Evolutionary conservation across 257 asterid genomes (phyloP).

Genomic region (Solanum pennellii): DNA sequence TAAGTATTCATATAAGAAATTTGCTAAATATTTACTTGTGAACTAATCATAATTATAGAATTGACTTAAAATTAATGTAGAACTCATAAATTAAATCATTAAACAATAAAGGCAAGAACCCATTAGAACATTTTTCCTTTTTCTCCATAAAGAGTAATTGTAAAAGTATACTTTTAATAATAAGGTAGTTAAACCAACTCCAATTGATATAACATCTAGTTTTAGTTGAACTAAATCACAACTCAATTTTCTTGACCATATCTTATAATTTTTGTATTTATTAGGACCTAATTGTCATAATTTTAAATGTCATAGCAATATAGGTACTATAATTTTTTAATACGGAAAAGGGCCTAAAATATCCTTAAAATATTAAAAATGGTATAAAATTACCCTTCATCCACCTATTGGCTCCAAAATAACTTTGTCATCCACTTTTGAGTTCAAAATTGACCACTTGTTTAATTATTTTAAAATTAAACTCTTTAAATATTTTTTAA

Average conservation of each 20-base stretch:
- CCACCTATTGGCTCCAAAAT: too few relatives aligned
- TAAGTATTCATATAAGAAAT: too few relatives aligned
- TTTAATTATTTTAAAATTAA: too few relatives aligned
- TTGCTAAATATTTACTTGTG: not conserved
- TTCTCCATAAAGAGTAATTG: not conserved
- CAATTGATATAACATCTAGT: not conserved
- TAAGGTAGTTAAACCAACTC: not conserved
- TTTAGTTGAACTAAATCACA: not conserved
- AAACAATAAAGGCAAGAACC: not conserved
- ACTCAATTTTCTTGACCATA: not conserved
- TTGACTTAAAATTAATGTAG: too few relatives aligned
- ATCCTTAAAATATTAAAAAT: rapidly evolving
- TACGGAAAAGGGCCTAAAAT: too few relatives aligned
- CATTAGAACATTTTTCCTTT: not conserved
- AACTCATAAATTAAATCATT: not conserved
- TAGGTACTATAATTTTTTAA: not conserved
- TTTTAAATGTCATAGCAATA: not conserved
- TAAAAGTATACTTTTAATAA: not conserved
- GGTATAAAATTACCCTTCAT: too few relatives aligned
- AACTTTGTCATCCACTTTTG: too few relatives aligned
- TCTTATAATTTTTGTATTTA: not conserved
- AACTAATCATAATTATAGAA: too few relatives aligned
- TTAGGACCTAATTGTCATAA: not conserved
- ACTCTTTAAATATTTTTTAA: too few relatives aligned
- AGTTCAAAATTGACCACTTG: too few relatives aligned